Evolutionary conservation across 2,329 filamentous ascomycete species (phyloP).

Genomic region (Cryphonectria carpinicola): DNA sequence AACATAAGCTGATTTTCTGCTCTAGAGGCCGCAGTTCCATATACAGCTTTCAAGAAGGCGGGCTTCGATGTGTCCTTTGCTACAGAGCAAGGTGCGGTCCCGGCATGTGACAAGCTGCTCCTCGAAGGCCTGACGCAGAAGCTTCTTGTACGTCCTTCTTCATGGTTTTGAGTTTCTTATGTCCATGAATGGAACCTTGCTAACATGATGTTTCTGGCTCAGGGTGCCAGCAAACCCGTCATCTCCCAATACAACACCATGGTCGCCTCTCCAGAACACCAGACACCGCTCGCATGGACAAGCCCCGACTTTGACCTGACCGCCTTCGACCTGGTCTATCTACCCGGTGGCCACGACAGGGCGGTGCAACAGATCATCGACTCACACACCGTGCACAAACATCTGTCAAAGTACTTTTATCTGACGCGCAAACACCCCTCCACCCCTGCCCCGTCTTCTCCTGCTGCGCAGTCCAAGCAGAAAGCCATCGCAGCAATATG

Average conservation of each 20-base stretch:
- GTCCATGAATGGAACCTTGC: too few relatives aligned
- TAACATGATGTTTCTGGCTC: not conserved
- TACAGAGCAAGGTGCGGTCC: constrained; percentile 52
- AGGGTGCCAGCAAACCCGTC: constrained; percentile 50
- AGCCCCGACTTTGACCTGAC: constrained; percentile 48
- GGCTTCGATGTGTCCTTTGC: constrained; percentile 53
- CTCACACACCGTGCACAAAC: constrained; percentile 47
- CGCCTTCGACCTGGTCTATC: constrained; percentile 51
- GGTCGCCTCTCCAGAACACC: constrained; percentile 46
- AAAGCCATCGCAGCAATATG: constrained; percentile 55
- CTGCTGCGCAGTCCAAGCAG: constrained; percentile 35
- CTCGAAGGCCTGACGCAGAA: constrained; percentile 53
- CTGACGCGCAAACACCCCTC: constrained; percentile 44
- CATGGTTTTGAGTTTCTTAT: not conserved
- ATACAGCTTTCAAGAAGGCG: constrained; percentile 49
- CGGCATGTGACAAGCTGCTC: constrained; percentile 55
- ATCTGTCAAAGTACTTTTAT: constrained; percentile 52
- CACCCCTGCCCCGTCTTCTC: not conserved
- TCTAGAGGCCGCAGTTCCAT: constrained; percentile 55
- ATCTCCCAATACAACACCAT: constrained; percentile 49
- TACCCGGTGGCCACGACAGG: constrained; percentile 59
- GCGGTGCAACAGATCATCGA: constrained; percentile 55
- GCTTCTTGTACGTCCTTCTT: constrained; percentile 45
- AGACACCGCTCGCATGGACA: constrained; percentile 50
- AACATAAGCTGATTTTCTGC: not conserved